phyloP scores from a whole-genome alignment of 176 grass and related monocot species.

The Oryza nivara region DNA sequence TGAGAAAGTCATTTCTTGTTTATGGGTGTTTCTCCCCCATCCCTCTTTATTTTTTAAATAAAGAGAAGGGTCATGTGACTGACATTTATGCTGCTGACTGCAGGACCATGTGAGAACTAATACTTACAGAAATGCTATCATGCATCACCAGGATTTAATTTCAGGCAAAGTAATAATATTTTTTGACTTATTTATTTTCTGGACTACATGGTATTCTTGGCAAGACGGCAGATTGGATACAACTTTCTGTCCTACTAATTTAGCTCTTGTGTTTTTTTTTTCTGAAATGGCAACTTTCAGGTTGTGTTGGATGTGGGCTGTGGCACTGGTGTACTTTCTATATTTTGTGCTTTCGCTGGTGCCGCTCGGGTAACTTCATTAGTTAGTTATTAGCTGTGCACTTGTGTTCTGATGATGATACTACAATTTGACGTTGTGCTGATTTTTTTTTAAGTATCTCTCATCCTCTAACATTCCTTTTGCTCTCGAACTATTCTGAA shows the following conservation, averaged over 20 bases:
- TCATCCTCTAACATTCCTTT: not conserved
- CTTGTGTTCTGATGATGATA: conserved; percentile 7
- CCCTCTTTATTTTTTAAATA: not conserved
- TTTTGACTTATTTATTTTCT: conserved; percentile 29
- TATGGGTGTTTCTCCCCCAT: not conserved
- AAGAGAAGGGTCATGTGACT: conserved; percentile 16
- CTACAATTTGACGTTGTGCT: not conserved
- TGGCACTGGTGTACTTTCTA: conserved; percentile 92
- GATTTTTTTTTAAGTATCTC: not conserved
- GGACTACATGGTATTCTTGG: conserved; percentile 24
- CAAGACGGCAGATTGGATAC: conserved; percentile 11
- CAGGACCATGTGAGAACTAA: conserved; percentile 93
- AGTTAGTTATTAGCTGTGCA: conserved; percentile 27
- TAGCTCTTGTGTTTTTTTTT: conserved; percentile 22
- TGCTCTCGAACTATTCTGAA: conserved; percentile 3
- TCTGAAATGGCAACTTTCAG: conserved; percentile 48
- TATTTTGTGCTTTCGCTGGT: conserved; percentile 95
- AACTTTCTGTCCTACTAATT: conserved; percentile 5
- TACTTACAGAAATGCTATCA: conserved; percentile 90
- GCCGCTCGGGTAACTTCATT: conserved; percentile 78
- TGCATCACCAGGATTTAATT: conserved; percentile 80
- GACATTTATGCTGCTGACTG: conserved; percentile 45
- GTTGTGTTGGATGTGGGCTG: conserved; percentile 98
- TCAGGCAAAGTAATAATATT: conserved; percentile 72
- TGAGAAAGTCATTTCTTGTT: conserved; percentile 30